Evolutionary conservation across 129 eudicot species (phyloP), one percentile per base, ranked within the genome.

Genomic region (Rutidosis leptorrhynchoides): DNA sequence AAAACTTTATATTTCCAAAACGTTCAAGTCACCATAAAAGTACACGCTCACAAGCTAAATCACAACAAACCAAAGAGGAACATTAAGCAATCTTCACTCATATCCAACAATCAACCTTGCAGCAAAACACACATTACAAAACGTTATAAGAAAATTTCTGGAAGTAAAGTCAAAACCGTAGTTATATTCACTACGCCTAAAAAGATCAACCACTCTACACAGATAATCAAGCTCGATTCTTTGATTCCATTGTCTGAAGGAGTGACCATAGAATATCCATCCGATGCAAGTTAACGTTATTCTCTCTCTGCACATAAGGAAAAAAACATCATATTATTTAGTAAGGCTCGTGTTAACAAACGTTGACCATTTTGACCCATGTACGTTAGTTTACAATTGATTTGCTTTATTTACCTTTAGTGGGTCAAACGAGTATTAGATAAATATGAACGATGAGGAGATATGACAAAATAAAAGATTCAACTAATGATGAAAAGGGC

Each of bases 241-340:
- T 74, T 7, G 83, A 72, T 78, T 86, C 85, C 69, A 84, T 43
- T 58, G 82, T 78, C 73, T 84, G 90, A 86, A 90, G 80, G 29
- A 90, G 82, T 12, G 91, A 78, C 97, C 85, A 84, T 46, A 90
- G 58, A 5, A 90, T 67, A 68, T 90, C 97, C 91, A 90, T 76
- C 68, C 95, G 79, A 71, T 84, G 97, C 70, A 86, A 54, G 81
- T 70, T 80, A 81, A 83, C 74, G 60, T 87, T 84, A 77, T 76
- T 80, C 78, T 86, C 80, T 24, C 83, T 84, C 90, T 83, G 78
- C 55, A 45, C 69, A 48, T 45, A 49, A 20, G 26, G n/a, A 57
- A 57, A 27, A 2, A 69, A 40, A 25, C 46, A 68, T 35, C 54
- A 52, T 62, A 42, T 51, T 51, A 51, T 51, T 30, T 4, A 32